Percentiles rank a stretch among this genome's conserved stretches.
phyloP scores from a whole-genome alignment of 1,284 basidiomycete genomes.

The Uromyces viciae-fabae region DNA sequence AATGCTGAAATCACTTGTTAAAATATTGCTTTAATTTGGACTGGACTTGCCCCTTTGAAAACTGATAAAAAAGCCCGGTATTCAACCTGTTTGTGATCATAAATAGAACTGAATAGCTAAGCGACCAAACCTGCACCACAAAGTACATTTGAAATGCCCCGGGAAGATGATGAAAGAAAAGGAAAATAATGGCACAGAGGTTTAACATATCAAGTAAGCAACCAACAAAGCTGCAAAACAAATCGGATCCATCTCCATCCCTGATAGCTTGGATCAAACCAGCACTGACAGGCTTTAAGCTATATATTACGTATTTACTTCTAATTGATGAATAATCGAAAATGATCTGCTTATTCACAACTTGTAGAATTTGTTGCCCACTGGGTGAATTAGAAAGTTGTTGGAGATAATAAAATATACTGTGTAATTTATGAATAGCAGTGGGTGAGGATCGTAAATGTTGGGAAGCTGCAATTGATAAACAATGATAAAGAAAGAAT shows the following conservation, averaged over 20 bases:
- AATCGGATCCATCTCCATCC: slow-evolving; percentile 8
- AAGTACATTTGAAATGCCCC: no score
- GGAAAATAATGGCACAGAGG: slow-evolving; percentile 26
- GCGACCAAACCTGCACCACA: no score
- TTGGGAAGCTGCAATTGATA: background rate
- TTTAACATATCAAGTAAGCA: slow-evolving; percentile 37
- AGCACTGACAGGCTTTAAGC: slow-evolving; percentile 1
- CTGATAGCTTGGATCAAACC: slow-evolving; percentile 16
- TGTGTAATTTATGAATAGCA: slow-evolving; percentile 10
- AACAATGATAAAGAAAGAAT: background rate
- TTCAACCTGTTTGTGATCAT: no score
- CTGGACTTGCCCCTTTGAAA: slow-evolving; percentile 24
- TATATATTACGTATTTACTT: slow-evolving; percentile 18
- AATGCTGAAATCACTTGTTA: slow-evolving; percentile 47
- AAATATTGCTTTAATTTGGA: slow-evolving; percentile 46
- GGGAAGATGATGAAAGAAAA: background rate
- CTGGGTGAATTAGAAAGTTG: slow-evolving; percentile 2
- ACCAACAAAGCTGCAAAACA: slow-evolving; percentile 31
- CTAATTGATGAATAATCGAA: slow-evolving; percentile 12
- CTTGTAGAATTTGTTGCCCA: background rate
- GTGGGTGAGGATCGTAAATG: slow-evolving; percentile 15
- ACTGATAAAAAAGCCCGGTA: slow-evolving; percentile 4
- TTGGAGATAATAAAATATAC: slow-evolving; percentile 25
- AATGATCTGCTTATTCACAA: slow-evolving; percentile 1
- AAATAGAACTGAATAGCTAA: no score